A percentile compares a stretch with the other conserved stretches of the same genome.
Evolutionary conservation across 208 protist species (phyloP).

Genomic region (Leptomonas seymouri): DNA sequence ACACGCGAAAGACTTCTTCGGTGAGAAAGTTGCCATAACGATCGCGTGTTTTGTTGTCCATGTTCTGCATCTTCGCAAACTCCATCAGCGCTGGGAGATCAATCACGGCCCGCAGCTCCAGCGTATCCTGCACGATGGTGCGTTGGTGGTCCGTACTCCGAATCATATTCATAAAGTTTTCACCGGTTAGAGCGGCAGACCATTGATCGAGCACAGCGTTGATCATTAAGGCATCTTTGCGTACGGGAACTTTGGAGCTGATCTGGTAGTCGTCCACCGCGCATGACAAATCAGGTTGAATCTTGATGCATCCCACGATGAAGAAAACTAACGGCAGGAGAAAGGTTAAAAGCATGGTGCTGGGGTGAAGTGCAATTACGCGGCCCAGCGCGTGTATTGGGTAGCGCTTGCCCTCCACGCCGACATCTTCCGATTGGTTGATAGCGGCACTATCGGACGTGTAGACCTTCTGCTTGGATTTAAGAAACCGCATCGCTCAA

Average conservation of each 20-base stretch:
- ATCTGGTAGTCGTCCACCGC: conserved; percentile 52
- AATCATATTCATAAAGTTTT: neutral
- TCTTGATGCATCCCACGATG: conserved; percentile 33
- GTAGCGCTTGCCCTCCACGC: conserved; percentile 55
- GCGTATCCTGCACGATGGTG: conserved; percentile 21
- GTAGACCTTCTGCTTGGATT: conserved; percentile 42
- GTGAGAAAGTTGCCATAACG: conserved; percentile 21
- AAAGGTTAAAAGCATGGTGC: conserved; percentile 29
- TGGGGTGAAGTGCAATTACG: conserved; percentile 28
- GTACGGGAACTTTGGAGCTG: conserved; percentile 20
- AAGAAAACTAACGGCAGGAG: conserved; percentile 42
- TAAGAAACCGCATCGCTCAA: conserved; percentile 16
- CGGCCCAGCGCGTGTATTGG: conserved; percentile 34
- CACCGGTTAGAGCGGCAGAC: conserved; percentile 20
- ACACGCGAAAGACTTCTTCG: conserved; percentile 1
- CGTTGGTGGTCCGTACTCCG: conserved; percentile 23
- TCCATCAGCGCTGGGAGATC: conserved; percentile 9
- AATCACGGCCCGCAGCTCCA: conserved; percentile 36
- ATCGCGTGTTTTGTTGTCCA: conserved; percentile 6
- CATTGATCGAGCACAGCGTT: conserved; percentile 26
- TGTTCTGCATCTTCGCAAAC: conserved; percentile 7
- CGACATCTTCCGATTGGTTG: conserved; percentile 37
- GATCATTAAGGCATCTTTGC: conserved; percentile 18
- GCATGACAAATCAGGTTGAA: conserved; percentile 24
- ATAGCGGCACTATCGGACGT: conserved; percentile 36